Base-by-base conservation (phyloP, 805 yeast genomes). In the Spathaspora boniae region DNA sequence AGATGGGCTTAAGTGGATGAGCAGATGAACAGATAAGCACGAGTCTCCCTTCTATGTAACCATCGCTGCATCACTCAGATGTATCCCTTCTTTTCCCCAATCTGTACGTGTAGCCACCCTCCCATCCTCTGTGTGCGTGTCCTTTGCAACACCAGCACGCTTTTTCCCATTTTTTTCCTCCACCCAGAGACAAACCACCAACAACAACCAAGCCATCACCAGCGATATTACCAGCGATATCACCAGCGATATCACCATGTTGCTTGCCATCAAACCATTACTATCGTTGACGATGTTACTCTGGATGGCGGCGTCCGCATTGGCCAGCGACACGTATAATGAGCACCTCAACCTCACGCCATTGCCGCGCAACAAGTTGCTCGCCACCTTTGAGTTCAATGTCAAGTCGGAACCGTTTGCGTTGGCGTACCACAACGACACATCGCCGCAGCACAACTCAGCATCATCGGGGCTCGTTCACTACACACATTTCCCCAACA, bases 401-500 rank as follows among this genome's bases (percentile, higher is more conserved):
- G 55, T 82, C 33, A 65, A 70, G 36, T 84, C 94, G 11, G 73
- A 75, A 21, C 60, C 58, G 37, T 56, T 42, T 46, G 54, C 36
- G 2, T 41, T 50, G 28, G 43, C 36, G 7, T 54, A 54, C 41
- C 37, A 43, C 16, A 45, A 44, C 17, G 41, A 48, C n/a, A 44
- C 53, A 5, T 11, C 11, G 12, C 25, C 25, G 12, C 33, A 29
- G 16, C 16, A 19, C 4, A 20, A 19, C 30, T 11, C 25, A 11
- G 25, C 25, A 11, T n/a, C 25, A 11, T 9, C 34, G 4, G 26
- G 14, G 18, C 28, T 26, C 34, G 54, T 59, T 6, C 86, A 82
- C 49, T 82, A 79, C 51, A 74, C 75, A 4, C 72, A 75, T 12
- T 89, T 93, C 48, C 97, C 98, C 0, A 76, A 84, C 41, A 68